These are phyloP conservation scores for Eurotiales sp. DNA, from an alignment of 2,329 filamentous ascomycete species.

Conservation along the genomic window DNA sequence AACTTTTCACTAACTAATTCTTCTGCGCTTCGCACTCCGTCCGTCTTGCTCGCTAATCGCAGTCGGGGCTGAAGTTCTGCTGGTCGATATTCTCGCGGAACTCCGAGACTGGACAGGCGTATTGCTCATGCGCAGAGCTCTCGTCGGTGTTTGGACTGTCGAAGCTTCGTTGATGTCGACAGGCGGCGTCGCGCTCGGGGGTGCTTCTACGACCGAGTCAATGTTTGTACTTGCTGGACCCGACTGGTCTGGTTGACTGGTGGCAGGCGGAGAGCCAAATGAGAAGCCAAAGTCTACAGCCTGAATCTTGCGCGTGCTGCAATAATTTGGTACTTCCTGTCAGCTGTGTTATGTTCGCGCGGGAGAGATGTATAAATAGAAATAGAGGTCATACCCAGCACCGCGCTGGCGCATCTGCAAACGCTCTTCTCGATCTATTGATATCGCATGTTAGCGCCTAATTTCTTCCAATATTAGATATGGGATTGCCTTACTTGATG, in stretches of 20 bases:
- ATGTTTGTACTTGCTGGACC: constrained; percentile 19
- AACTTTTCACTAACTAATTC: constrained; percentile 12
- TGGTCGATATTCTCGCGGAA: constrained; percentile 13
- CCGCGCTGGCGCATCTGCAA: constrained; percentile 56
- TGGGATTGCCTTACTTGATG: constrained; percentile 31
- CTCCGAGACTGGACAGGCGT: constrained; percentile 25
- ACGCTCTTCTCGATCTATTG: constrained; percentile 50
- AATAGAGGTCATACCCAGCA: constrained; percentile 54
- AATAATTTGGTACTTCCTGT: constrained; percentile 10
- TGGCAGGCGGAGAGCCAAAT: constrained; percentile 33
- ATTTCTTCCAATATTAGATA: background rate
- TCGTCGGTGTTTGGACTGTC: constrained; percentile 18
- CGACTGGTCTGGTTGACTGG: constrained; percentile 19
- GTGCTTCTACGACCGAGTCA: constrained; percentile 17
- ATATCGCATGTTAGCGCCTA: background rate
- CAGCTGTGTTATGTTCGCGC: constrained; percentile 19
- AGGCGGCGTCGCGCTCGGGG: constrained; percentile 15
- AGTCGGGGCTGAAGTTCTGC: background rate
- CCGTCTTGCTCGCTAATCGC: constrained; percentile 2
- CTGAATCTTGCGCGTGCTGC: constrained; percentile 46
- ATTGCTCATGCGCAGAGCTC: constrained; percentile 14
- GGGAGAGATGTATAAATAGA: constrained; percentile 9
- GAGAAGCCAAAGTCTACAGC: constrained; percentile 51
- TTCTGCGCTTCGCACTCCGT: constrained; percentile 13
- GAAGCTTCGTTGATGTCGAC: constrained; percentile 9